phyloP scores from a whole-genome alignment of 2,329 filamentous ascomycete genomes.

The Epichloe brachyelytri region DNA sequence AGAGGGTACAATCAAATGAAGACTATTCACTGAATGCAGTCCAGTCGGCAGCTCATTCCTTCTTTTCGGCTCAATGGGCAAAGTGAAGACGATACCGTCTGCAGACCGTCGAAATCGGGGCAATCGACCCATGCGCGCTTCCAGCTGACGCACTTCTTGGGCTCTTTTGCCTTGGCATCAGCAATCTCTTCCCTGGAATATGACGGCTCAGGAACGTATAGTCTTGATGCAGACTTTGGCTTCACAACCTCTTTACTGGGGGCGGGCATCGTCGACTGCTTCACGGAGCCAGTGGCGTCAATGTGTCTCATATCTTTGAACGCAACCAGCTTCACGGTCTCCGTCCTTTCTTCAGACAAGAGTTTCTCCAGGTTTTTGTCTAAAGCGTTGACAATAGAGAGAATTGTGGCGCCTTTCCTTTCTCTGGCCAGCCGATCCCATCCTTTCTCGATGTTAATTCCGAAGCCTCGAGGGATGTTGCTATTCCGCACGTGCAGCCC shows the following conservation, averaged over 20 bases:
- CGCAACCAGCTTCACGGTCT: constrained; percentile 57
- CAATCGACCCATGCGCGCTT: constrained; percentile 58
- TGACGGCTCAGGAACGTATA: constrained; percentile 30
- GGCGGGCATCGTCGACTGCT: constrained; percentile 1
- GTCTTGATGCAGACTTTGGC: constrained; percentile 8
- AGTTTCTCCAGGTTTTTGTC: constrained; percentile 61
- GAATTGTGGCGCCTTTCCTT: constrained; percentile 42
- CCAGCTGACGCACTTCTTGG: constrained; percentile 57
- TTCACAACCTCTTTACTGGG: constrained; percentile 1
- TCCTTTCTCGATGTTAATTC: constrained; percentile 63
- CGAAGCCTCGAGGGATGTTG: constrained; percentile 57
- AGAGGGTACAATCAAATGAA: constrained; percentile 57
- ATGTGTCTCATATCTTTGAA: constrained; percentile 44
- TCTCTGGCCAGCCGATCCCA: constrained; percentile 53
- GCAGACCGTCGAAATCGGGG: constrained; percentile 53
- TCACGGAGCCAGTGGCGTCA: constrained; percentile 11
- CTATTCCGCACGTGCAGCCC: constrained; percentile 52
- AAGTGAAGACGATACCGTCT: constrained; percentile 56
- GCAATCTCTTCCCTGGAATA: constrained; percentile 48
- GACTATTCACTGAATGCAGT: constrained; percentile 47
- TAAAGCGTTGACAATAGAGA: constrained; percentile 54
- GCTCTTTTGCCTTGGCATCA: constrained; percentile 49
- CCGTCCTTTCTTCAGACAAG: constrained; percentile 55
- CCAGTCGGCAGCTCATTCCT: constrained; percentile 45
- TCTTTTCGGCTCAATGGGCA: constrained; percentile 56